These are phyloP conservation scores for Neodidymelliopsis sp. DNA, from an alignment of 2,329 filamentous ascomycete species.

Conservation along the genomic window DNA sequence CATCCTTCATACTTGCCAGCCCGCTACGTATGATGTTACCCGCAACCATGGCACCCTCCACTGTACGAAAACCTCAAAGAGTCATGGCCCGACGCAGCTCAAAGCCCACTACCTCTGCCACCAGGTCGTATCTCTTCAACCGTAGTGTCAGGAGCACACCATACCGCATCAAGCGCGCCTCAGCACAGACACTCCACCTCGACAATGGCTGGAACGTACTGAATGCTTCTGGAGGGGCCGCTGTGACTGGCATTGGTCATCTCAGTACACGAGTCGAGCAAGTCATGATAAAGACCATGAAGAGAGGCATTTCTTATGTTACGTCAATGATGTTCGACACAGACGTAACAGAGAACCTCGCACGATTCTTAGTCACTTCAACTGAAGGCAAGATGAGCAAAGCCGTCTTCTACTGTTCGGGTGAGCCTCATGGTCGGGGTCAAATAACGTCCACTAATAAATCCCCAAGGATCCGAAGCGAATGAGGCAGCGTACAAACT, in stretches of 20 bases:
- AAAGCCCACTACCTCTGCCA: neutral
- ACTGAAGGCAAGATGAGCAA: slow-evolving; percentile 62
- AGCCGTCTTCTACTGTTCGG: slow-evolving; percentile 65
- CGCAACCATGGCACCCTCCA: slow-evolving; percentile 10
- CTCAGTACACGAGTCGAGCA: slow-evolving; percentile 66
- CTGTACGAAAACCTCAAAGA: slow-evolving; percentile 15
- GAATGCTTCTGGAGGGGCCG: slow-evolving; percentile 77
- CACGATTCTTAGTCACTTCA: slow-evolving; percentile 57
- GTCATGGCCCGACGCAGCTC: slow-evolving; percentile 14
- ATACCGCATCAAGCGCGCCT: slow-evolving; percentile 55
- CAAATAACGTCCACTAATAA: neutral
- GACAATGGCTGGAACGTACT: slow-evolving; percentile 63
- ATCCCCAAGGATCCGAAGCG: slow-evolving; percentile 63
- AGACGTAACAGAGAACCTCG: slow-evolving; percentile 61
- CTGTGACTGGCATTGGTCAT: slow-evolving; percentile 75
- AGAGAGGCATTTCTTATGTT: slow-evolving; percentile 63
- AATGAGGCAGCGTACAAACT: slow-evolving; percentile 74
- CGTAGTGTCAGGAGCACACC: slow-evolving; percentile 59
- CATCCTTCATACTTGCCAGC: neutral
- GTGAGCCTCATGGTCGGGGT: slow-evolving; percentile 43
- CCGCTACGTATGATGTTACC: slow-evolving; percentile 2
- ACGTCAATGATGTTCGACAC: slow-evolving; percentile 67
- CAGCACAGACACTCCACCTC: slow-evolving; percentile 61
- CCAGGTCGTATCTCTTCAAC: slow-evolving; percentile 54
- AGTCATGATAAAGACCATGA: slow-evolving; percentile 67